Base-by-base conservation (phyloP, 768 basidiomycete species). In the Strobilomyces dryophilus region DNA sequence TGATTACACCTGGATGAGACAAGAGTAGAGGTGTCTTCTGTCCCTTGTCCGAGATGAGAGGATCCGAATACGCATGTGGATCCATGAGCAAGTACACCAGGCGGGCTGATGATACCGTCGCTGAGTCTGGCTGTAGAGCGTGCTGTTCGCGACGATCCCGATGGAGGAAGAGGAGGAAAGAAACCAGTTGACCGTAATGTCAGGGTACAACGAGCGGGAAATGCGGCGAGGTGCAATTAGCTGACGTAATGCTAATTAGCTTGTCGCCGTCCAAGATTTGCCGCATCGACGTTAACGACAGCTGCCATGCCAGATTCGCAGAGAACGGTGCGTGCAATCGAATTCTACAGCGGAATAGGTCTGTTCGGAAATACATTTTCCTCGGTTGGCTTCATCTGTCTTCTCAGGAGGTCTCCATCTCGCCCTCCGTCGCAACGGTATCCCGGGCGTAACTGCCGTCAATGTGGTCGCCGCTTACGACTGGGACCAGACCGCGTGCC, bases 341-440 rank as follows among this genome's bases (percentile, higher is more conserved):
- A 92, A 68, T 92, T 92, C 62, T 92, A 88, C 70, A 81, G 82
- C 48, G 90, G 90, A 32, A 91, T 92, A 60, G 89, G 89, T 85
- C 9, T 17, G 54, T 35, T 15, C 17, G 5, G 51, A 47, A 47
- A n/a, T 48, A 53, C n/a, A 45, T 39, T 26, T 20, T 47, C 47
- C 43, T 45, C 15, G 8, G 20, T 34, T 42, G 18, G 6, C 3
- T 52, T 51, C 39, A 59, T 46, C 45, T 49, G 42, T 10, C 40
- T 37, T 45, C 49, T 15, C 45, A 90, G 89, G 88, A 24, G 89
- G 89, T 8, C 73, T 92, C 6, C 85, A 88, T 71, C 72, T 80
- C 24, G 89, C 88, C 7, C 74, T 92, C 17, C 61, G 70, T 42
- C 76, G 80, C 47, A 83, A 82, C 59, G 63, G 59, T 10, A 69